Conservation (phyloP, 495 filamentous ascomycete species). For the Physcia stellaris region DNA sequence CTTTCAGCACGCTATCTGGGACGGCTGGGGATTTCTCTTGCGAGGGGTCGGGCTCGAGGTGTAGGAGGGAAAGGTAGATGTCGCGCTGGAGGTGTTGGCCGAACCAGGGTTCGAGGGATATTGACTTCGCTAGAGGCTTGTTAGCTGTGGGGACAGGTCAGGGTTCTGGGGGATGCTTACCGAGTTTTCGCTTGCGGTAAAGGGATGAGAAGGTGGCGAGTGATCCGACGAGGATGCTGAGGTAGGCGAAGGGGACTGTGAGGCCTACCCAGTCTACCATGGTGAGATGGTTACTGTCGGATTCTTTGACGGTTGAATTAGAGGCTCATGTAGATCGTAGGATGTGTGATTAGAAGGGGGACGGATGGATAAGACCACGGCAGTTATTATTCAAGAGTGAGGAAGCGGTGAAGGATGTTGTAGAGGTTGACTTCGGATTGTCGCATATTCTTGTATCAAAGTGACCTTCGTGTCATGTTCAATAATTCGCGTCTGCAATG, state of each 20-base stretch:
- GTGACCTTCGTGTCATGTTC: too few relatives aligned
- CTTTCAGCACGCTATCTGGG: conserved; percentile 75
- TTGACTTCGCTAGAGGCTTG: conserved; percentile 45
- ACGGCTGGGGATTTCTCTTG: conserved; percentile 60
- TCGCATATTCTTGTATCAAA: too few relatives aligned
- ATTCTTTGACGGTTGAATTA: too few relatives aligned
- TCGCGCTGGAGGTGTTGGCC: conserved; percentile 77
- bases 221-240: conserved; percentile 73
- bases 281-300: too few relatives aligned
- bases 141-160: conserved; percentile 9
- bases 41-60: conserved; percentile 56
- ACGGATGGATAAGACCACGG: too few relatives aligned
- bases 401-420: too few relatives aligned
- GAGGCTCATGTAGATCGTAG: too few relatives aligned
- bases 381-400: too few relatives aligned
- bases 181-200: conserved; percentile 84
- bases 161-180: conserved; percentile 35
- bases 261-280: conserved; percentile 73
- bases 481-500: too few relatives aligned
- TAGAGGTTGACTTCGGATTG: too few relatives aligned
- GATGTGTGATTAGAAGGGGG: too few relatives aligned
- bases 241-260: conserved; percentile 70
- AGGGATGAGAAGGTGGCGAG: conserved; percentile 82
- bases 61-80: conserved; percentile 83
- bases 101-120: conserved; percentile 86